Evolutionary conservation across 768 basidiomycete species (phyloP).

Genomic region (Lentinula guzmanii): DNA sequence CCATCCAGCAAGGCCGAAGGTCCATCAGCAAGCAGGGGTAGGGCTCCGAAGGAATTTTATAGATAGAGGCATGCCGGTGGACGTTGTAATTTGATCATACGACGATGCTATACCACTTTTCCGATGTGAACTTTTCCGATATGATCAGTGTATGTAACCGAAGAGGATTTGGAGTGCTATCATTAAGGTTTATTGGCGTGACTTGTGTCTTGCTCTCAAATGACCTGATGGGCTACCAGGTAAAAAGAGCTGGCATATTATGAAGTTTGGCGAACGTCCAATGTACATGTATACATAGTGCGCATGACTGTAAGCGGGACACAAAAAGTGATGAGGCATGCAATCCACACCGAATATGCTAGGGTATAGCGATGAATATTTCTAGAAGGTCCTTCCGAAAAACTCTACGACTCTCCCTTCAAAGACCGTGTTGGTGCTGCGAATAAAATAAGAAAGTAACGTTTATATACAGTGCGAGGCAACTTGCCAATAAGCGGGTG

Average conservation of each 20-base stretch:
- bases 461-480: constrained; percentile 9
- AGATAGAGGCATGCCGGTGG: too few relatives aligned
- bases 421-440: neutral
- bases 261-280: neutral
- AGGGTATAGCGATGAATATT: neutral
- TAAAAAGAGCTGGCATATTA: too few relatives aligned
- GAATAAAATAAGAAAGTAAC: neutral
- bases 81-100: too few relatives aligned
- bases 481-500: constrained; percentile 84
- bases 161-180: too few relatives aligned
- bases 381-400: neutral
- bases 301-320: neutral
- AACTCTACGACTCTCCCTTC: neutral
- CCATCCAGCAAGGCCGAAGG: neutral
- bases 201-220: too few relatives aligned
- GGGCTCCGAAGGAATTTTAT: too few relatives aligned
- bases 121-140: too few relatives aligned
- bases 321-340: neutral
- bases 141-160: too few relatives aligned
- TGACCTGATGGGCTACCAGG: too few relatives aligned
- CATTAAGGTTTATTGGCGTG: too few relatives aligned
- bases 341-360: neutral
- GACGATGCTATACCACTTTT: too few relatives aligned
- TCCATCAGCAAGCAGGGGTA: neutral
- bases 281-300: neutral